Evolutionary conservation across 2,329 filamentous ascomycete genomes (phyloP).

Genomic region (Purpureocillium takamizusanense): DNA sequence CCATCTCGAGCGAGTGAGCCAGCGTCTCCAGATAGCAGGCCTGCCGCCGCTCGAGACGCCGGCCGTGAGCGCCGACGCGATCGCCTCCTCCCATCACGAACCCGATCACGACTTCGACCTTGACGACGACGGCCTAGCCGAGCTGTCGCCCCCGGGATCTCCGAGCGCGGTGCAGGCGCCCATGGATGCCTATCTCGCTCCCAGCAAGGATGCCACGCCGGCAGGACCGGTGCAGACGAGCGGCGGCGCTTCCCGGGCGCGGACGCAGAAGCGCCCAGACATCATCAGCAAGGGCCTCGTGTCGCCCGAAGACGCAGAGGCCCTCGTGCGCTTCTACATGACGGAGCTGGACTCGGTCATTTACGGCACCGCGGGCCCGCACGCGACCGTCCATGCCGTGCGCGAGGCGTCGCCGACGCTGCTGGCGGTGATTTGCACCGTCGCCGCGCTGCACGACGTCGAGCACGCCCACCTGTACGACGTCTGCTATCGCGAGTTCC

Average conservation of each 20-base stretch:
- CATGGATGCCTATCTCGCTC: slow-evolving; percentile 1
- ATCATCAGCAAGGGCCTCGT: slow-evolving; percentile 11
- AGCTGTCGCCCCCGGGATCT: neutral
- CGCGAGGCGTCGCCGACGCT: slow-evolving; percentile 12
- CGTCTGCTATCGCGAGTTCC: slow-evolving; percentile 2
- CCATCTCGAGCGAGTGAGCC: slow-evolving; percentile 1
- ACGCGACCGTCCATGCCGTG: slow-evolving; percentile 8
- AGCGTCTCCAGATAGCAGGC: neutral
- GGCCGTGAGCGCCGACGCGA: neutral
- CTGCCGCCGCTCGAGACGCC: slow-evolving; percentile 1
- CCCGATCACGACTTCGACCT: neutral
- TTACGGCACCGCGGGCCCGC: slow-evolving; percentile 11
- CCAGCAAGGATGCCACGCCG: neutral
- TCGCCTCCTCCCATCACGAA: neutral
- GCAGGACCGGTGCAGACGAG: neutral
- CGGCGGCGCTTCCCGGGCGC: neutral
- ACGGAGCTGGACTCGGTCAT: slow-evolving; percentile 11
- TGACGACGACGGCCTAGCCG: neutral
- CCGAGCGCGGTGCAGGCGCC: neutral
- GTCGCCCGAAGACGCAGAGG: slow-evolving; percentile 9
- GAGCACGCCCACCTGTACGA: slow-evolving; percentile 7
- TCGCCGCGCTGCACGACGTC: slow-evolving; percentile 11
- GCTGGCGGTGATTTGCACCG: slow-evolving; percentile 10
- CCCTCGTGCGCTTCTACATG: slow-evolving; percentile 12
- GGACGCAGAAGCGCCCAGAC: slow-evolving; percentile 6